Evolutionary conservation across 1,139 yeast species (phyloP).

Genomic region (Saccharomyces hybrid): DNA sequence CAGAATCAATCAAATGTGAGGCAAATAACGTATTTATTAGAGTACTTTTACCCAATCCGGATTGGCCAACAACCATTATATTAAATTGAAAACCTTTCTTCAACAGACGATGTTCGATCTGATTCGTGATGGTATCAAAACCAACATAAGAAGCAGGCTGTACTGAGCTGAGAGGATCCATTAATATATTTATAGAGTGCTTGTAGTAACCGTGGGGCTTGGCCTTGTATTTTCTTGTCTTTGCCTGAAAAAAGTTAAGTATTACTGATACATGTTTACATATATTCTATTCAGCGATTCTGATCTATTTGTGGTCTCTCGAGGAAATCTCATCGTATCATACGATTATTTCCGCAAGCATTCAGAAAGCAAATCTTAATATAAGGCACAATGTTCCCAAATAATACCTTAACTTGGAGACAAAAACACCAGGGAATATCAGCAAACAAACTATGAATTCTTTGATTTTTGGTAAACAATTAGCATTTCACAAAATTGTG

Average conservation of each 20-base stretch:
- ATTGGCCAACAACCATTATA: slow-evolving; percentile 88
- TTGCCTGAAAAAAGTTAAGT: background rate
- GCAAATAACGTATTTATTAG: slow-evolving; percentile 84
- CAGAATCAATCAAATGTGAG: slow-evolving; percentile 64
- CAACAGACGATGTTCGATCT: slow-evolving; percentile 85
- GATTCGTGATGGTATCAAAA: slow-evolving; percentile 91
- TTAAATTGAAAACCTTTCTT: slow-evolving; percentile 94
- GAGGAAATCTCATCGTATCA: background rate
- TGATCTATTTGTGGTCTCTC: slow-evolving; percentile 1
- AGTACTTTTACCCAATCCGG: slow-evolving; percentile 93
- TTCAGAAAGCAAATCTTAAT: background rate
- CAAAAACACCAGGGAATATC: background rate
- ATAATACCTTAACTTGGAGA: background rate
- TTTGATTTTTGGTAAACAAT: background rate
- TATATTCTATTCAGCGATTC: background rate
- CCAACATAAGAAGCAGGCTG: slow-evolving; percentile 67
- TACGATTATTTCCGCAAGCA: background rate
- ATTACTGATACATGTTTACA: background rate
- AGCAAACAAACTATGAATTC: background rate
- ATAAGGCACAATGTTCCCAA: background rate
- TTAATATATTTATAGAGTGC: background rate
- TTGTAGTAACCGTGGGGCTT: background rate
- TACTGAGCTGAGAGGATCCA: slow-evolving; percentile 8
- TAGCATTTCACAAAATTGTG: background rate
- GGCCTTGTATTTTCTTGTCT: background rate